Evolutionary conservation across 139 green algal genomes (phyloP).

Genomic region (Raphidocelis subcapitata): DNA sequence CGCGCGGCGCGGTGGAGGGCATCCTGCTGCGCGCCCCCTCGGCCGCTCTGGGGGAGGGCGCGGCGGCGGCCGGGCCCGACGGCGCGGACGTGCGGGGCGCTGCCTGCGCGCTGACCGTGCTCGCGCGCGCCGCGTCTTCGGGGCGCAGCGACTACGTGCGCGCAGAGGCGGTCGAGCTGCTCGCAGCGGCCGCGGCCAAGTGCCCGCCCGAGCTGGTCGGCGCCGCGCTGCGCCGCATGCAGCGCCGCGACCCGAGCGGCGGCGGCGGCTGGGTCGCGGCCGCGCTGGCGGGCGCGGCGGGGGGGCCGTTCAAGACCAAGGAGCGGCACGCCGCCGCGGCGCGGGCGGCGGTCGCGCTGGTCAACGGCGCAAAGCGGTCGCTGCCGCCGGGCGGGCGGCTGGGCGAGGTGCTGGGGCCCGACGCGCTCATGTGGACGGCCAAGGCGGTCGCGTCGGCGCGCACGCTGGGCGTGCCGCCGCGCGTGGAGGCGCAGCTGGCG

Average conservation of each 20-base stretch:
- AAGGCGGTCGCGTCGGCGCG: constrained; percentile 34
- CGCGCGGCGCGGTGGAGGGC: constrained; percentile 26
- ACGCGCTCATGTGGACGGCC: constrained; percentile 31
- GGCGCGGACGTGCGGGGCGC: constrained; percentile 4
- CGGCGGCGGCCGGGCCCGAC: too few relatives aligned
- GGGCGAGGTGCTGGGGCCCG: constrained; percentile 40
- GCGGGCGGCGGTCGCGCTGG: constrained; percentile 16
- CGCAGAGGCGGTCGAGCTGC: constrained; percentile 35
- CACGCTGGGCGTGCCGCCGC: background rate
- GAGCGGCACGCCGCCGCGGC: constrained; percentile 25
- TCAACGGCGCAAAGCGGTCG: background rate
- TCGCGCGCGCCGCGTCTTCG: constrained; percentile 10
- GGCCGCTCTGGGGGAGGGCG: too few relatives aligned
- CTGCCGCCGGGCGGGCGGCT: constrained; percentile 23
- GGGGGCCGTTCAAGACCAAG: constrained; percentile 25
- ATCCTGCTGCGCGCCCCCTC: constrained; percentile 33
- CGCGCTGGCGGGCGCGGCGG: constrained; percentile 18
- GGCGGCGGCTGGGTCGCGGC: constrained; percentile 8
- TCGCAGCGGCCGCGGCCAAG: constrained; percentile 11
- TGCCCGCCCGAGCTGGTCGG: constrained; percentile 9
- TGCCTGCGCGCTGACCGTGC: background rate
- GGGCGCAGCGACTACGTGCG: constrained; percentile 36
- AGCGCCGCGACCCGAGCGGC: constrained; percentile 9
- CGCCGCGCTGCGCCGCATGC: background rate
- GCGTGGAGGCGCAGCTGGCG: constrained; percentile 12